These are phyloP conservation scores for Mortierella sp. DNA, from an alignment of 371 early-diverging fungal species.

Conservation along the genomic window DNA sequence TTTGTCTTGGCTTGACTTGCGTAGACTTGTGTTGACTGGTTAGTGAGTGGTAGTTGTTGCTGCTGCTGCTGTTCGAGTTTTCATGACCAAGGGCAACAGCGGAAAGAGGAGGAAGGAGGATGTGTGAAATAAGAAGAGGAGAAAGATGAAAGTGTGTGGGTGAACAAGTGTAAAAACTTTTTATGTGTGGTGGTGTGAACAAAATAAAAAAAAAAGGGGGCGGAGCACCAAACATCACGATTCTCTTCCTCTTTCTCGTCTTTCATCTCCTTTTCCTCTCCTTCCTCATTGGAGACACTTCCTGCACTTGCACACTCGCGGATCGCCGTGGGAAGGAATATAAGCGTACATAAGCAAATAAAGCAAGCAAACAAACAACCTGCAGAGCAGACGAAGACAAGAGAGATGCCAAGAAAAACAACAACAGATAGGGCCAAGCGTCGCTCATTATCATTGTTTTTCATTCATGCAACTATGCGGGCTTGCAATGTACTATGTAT, in stretches of 20 bases:
- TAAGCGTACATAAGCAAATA: not conserved
- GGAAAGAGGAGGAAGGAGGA: not conserved
- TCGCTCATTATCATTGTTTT: not conserved
- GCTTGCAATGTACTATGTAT: not conserved
- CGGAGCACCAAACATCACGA: not conserved
- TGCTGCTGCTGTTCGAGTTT: not conserved
- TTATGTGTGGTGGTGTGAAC: not conserved
- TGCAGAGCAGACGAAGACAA: not conserved
- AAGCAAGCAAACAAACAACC: not conserved
- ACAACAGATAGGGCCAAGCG: not conserved
- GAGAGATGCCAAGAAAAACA: not conserved
- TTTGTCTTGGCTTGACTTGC: not conserved
- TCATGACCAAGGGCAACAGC: slow-evolving; percentile 1
- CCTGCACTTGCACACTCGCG: too few relatives aligned
- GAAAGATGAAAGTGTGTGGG: not conserved
- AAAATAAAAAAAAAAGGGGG: not conserved
- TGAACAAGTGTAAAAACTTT: not conserved
- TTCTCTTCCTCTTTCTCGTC: too few relatives aligned
- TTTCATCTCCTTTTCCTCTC: too few relatives aligned
- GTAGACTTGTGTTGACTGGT: not conserved
- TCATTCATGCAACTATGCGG: not conserved
- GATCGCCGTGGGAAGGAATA: not conserved
- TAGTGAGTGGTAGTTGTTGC: not conserved
- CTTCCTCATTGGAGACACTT: too few relatives aligned
- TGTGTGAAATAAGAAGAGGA: not conserved